These are phyloP conservation scores for Wickerhamomyces chaumierensis DNA, from an alignment of 805 yeast species.

Conservation along the genomic window DNA sequence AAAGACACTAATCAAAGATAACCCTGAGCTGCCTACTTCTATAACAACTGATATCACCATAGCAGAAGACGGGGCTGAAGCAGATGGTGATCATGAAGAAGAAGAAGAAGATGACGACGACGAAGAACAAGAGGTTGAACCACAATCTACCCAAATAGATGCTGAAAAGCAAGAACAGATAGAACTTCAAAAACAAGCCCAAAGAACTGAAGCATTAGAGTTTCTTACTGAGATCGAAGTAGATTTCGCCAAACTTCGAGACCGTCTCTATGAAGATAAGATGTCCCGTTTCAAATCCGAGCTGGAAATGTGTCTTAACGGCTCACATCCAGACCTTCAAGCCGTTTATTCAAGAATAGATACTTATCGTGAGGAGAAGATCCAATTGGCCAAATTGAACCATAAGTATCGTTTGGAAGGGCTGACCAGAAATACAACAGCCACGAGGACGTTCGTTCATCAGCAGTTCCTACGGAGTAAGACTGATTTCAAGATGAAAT, in stretches of 20 bases:
- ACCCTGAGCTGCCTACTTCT: too few species aligned
- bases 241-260: conserved; percentile 79
- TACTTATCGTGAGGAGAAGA: conserved; percentile 59
- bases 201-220: conserved; percentile 52
- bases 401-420: conserved; percentile 64
- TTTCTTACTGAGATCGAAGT: conserved; percentile 73
- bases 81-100: conserved; percentile 12
- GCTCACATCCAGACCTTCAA: conserved; percentile 84
- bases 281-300: conserved; percentile 69
- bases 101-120: conserved; percentile 11
- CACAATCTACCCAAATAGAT: conserved; percentile 6
- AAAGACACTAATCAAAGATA: conserved; percentile 1
- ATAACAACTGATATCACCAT: neutral
- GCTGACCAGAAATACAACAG: conserved; percentile 70
- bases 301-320: conserved; percentile 74
- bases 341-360: conserved; percentile 62
- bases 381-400: conserved; percentile 35
- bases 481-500: conserved; percentile 52
- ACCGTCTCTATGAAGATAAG: conserved; percentile 76
- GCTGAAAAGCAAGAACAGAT: conserved; percentile 13
- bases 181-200: conserved; percentile 22
- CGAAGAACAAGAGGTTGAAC: conserved; percentile 12
- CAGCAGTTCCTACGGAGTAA: conserved; percentile 67
- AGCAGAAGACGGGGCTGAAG: conserved; percentile 6
- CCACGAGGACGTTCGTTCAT: conserved; percentile 69